phyloP scores from a whole-genome alignment of 1,139 yeast species.

The Blastobotrys proliferans region DNA sequence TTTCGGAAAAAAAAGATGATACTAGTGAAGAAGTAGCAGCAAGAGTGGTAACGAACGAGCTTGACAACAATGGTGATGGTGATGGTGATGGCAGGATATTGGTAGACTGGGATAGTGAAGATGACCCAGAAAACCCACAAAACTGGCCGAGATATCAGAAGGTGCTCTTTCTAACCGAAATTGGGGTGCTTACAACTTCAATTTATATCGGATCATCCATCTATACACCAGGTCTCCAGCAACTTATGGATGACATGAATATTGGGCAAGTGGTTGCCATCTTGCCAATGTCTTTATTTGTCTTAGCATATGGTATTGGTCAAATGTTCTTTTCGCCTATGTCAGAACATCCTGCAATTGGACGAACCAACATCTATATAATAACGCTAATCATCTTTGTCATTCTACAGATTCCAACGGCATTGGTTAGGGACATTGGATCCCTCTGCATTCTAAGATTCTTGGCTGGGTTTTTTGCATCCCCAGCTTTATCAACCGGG shows the following conservation, averaged over 20 bases:
- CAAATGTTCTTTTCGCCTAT: conserved; percentile 53
- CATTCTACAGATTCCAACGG: conserved; percentile 46
- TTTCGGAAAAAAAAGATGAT: conserved; percentile 2
- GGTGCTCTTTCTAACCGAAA: conserved; percentile 38
- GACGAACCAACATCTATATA: conserved; percentile 31
- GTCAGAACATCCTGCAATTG: conserved; percentile 47
- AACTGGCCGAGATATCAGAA: conserved; percentile 49
- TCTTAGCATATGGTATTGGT: conserved; percentile 53
- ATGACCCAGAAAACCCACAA: conserved; percentile 52
- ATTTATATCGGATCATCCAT: conserved; percentile 62
- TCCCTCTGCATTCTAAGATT: conserved; percentile 58
- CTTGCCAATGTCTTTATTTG: conserved; percentile 51
- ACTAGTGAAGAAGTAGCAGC: too few species aligned
- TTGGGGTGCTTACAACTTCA: conserved; percentile 46
- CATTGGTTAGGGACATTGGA: conserved; percentile 48
- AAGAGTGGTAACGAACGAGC: too few species aligned
- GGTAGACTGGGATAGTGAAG: conserved; percentile 43
- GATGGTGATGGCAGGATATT: neutral
- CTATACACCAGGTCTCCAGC: conserved; percentile 52
- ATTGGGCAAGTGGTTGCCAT: conserved; percentile 44
- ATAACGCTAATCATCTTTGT: conserved; percentile 50
- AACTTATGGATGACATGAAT: conserved; percentile 42
- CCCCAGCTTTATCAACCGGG: conserved; percentile 81
- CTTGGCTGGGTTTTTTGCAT: conserved; percentile 71
- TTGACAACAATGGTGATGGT: too few species aligned